A percentile compares a stretch with the other conserved stretches of the same genome.
Evolutionary conservation across 306 rosid species (phyloP).

Genomic region (Rosa persica): DNA sequence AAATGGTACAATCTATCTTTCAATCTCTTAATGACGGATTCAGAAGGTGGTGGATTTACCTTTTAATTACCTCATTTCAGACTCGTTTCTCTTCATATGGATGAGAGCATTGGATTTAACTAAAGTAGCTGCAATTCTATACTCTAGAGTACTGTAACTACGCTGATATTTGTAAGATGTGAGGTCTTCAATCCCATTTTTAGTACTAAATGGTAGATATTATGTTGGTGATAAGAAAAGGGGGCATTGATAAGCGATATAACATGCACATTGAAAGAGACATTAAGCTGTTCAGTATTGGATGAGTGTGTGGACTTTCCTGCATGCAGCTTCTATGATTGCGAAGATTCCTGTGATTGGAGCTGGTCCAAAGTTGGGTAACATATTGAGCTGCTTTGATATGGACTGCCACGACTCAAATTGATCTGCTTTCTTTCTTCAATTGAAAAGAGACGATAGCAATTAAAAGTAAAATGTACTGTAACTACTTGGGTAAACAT

Average conservation of each 20-base stretch:
- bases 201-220: neutral
- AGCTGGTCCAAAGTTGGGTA: constrained; percentile 33
- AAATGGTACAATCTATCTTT: neutral
- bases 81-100: too few relatives aligned
- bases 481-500: neutral
- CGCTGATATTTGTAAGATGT: neutral
- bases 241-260: neutral
- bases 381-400: constrained; percentile 24
- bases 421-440: neutral
- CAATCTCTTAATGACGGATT: too few relatives aligned
- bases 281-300: neutral
- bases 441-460: neutral
- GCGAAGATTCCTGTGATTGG: constrained; percentile 19
- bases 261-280: constrained; percentile 1
- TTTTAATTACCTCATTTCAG: too few relatives aligned
- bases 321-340: constrained; percentile 13
- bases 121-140: neutral
- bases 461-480: neutral
- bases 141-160: too few relatives aligned
- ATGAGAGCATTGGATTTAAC: too few relatives aligned
- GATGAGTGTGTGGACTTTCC: constrained; percentile 11
- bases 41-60: too few relatives aligned
- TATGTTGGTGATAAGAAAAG: neutral
- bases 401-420: constrained; percentile 15
- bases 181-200: neutral